Base-by-base conservation (phyloP, 2,329 filamentous ascomycete species). In the Chlorencoelia australis region DNA sequence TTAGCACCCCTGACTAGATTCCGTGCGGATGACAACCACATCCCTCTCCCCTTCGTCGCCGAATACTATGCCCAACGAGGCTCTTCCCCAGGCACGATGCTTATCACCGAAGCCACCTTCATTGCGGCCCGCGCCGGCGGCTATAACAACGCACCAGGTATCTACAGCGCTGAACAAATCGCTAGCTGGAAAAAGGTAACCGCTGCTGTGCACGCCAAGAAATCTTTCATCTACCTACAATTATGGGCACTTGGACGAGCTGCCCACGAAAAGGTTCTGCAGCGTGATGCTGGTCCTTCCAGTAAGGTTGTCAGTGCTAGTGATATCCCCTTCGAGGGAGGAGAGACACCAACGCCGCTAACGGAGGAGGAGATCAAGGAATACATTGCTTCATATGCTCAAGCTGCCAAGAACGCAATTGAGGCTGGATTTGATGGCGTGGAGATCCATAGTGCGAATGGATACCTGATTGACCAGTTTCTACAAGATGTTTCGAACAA, bases 1-100 rank as follows among this genome's bases (percentile, higher is more conserved):
- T 66, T 79, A 60, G 67, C 73, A 1, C 73, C 74, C 2, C 56
- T 79, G 37, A 75, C 72, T n/a, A 65, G 71, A 13, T 65, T 63
- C 51, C 68, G 70, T 34, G 60, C 60, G 33, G 60, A 63, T 36
- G 57, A 69, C 37, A 44, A 59, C 22, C 65, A 73, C 44, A 62
- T 67, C 4, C 68, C 68, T 9, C 43, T 50, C 4, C 56, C 61
- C 33, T 45, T 65, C 40, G 60, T 66, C 3, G 51, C 58, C 13
- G 63, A 71, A 37, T 70, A 75, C 56, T 75, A 75, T 52, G 53
- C 55, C 14, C 70, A 77, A 49, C 64, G 72, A 16, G 68, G 62
- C 11, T 50, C 48, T 7, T 62, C 60, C 5, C 59, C 61, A 7
- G 72, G 73, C 16, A 75, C 71, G 1, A 57, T 77, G 3, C 57